Percentiles rank a stretch among this genome's conserved stretches.
These are phyloP conservation scores for Colletotrichum truncatum DNA, from an alignment of 2,329 filamentous ascomycete genomes.

Conservation along the genomic window DNA sequence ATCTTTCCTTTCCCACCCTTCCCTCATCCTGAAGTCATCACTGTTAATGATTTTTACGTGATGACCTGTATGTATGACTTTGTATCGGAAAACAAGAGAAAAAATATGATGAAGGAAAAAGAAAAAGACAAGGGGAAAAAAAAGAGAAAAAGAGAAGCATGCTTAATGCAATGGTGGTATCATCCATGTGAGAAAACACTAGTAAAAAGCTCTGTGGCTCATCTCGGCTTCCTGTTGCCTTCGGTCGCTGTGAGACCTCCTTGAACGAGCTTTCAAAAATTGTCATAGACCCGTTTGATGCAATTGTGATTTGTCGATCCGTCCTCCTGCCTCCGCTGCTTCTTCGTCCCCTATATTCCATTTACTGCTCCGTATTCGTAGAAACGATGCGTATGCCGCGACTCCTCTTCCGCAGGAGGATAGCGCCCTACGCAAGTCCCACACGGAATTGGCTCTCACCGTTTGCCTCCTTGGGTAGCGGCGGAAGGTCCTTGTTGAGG, in stretches of 20 bases:
- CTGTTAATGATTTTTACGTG: constrained; percentile 26
- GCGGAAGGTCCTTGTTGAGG: constrained; percentile 68
- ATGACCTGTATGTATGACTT: constrained; percentile 29
- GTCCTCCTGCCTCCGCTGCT: constrained; percentile 6
- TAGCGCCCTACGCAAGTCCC: constrained; percentile 21
- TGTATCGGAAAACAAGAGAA: constrained; percentile 31
- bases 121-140: constrained; percentile 33
- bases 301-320: constrained; percentile 22
- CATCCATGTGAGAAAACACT: constrained; percentile 45
- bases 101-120: constrained; percentile 13
- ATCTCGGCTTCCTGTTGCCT: constrained; percentile 29
- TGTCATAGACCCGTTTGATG: constrained; percentile 29
- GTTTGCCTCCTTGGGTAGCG: constrained; percentile 52
- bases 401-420: neutral
- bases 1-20: neutral
- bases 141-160: constrained; percentile 40
- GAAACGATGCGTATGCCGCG: neutral
- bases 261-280: constrained; percentile 27
- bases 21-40: neutral
- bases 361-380: neutral
- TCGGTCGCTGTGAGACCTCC: constrained; percentile 27
- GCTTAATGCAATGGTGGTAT: constrained; percentile 52
- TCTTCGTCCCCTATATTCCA: neutral
- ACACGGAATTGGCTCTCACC: constrained; percentile 26
- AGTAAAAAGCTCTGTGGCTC: constrained; percentile 31